phyloP scores from a whole-genome alignment of 2,329 filamentous ascomycete genomes.

The Pseudogymnoascus sp. region DNA sequence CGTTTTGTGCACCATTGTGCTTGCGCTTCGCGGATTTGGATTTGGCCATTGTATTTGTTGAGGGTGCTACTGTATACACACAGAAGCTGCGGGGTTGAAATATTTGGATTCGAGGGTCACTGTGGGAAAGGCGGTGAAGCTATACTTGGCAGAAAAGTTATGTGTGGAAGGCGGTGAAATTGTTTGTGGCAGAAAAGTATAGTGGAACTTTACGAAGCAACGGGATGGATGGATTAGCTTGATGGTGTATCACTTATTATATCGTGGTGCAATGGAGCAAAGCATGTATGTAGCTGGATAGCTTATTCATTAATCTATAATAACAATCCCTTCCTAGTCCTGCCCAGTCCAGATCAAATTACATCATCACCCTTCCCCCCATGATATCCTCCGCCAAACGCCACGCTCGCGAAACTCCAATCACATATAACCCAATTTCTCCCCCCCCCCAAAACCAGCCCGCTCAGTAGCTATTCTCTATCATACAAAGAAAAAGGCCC shows the following conservation, averaged over 20 bases:
- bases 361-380: background rate
- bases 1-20: background rate
- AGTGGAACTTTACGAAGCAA: conserved; percentile 56
- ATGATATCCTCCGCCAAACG: background rate
- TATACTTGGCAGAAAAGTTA: background rate
- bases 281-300: background rate
- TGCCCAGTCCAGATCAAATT: background rate
- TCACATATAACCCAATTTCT: conserved; percentile 1
- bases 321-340: background rate
- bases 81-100: conserved; percentile 2
- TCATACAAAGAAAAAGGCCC: background rate
- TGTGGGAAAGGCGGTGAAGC: background rate
- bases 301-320: conserved; percentile 6
- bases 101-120: background rate
- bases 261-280: background rate
- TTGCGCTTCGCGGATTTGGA: conserved; percentile 6
- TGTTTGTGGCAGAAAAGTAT: background rate
- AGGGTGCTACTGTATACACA: background rate
- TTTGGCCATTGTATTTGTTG: conserved; percentile 1
- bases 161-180: background rate
- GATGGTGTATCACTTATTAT: background rate
- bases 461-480: background rate
- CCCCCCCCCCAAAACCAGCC: background rate
- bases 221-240: conserved; percentile 42
- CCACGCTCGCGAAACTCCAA: conserved; percentile 7